phyloP scores from a whole-genome alignment of 352 stramenopile species.

The Pythium scleroteichum region DNA sequence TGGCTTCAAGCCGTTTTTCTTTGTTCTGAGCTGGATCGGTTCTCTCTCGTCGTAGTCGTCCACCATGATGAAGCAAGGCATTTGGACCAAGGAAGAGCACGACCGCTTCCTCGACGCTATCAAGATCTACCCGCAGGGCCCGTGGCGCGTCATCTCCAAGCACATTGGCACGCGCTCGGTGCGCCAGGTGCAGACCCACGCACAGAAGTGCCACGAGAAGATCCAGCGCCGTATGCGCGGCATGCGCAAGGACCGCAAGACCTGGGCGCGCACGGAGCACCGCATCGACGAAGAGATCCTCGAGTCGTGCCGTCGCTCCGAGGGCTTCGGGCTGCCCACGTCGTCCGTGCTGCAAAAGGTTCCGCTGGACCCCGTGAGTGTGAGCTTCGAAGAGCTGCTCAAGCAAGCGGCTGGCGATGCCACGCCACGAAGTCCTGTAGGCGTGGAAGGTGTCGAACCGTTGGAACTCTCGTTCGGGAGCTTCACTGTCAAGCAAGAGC shows the following conservation, averaged over 20 bases:
- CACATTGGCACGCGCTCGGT: slow-evolving; percentile 23
- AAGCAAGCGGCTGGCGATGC: not conserved
- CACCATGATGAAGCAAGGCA: slow-evolving; percentile 21
- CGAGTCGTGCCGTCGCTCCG: slow-evolving; percentile 19
- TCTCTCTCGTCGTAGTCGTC: not conserved
- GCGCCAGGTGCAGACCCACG: slow-evolving; percentile 27
- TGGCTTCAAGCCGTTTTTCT: slow-evolving; percentile 2
- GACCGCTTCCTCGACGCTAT: slow-evolving; percentile 33
- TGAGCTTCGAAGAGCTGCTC: slow-evolving; percentile 21
- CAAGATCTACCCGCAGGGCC: slow-evolving; percentile 27
- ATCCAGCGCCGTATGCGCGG: slow-evolving; percentile 24
- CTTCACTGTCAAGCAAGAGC: not conserved
- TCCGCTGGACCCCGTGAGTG: not conserved
- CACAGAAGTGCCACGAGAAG: slow-evolving; percentile 32
- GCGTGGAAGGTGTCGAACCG: slow-evolving; percentile 12
- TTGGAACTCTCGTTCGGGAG: slow-evolving; percentile 2
- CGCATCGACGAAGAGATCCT: slow-evolving; percentile 26
- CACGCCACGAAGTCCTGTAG: slow-evolving; percentile 10
- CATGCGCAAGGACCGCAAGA: slow-evolving; percentile 19
- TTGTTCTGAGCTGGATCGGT: not conserved
- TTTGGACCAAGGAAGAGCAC: slow-evolving; percentile 33
- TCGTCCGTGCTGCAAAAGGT: slow-evolving; percentile 5
- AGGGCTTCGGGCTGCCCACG: slow-evolving; percentile 3
- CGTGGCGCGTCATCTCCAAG: slow-evolving; percentile 21
- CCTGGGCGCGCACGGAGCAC: slow-evolving; percentile 20